A percentile compares a stretch with the other conserved stretches of the same genome.
These are phyloP conservation scores for Microsporum ferrugineum DNA, from an alignment of 2,329 filamentous ascomycete genomes.

Conservation along the genomic window DNA sequence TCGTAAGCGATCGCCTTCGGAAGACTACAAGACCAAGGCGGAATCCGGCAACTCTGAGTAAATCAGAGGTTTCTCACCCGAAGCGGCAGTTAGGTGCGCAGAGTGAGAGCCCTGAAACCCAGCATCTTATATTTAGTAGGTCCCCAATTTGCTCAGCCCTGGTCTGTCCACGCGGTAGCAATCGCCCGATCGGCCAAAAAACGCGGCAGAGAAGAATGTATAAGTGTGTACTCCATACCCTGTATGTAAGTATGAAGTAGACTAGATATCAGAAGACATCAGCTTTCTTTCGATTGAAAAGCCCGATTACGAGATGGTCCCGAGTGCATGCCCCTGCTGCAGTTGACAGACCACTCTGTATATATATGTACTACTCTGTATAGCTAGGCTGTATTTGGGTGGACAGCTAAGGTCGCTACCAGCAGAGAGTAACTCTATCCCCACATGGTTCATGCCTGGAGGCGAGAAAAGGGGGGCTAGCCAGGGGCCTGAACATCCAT, in stretches of 20 bases:
- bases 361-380: not conserved
- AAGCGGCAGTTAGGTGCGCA: not conserved
- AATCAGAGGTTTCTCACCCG: not conserved
- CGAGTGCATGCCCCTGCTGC: not conserved
- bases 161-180: not conserved
- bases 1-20: not conserved
- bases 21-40: not conserved
- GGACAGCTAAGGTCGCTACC: not conserved
- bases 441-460: not conserved
- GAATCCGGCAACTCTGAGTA: not conserved
- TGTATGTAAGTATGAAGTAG: not conserved
- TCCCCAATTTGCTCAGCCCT: not conserved
- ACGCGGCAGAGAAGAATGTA: not conserved
- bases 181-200: not conserved
- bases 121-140: not conserved
- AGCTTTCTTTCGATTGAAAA: not conserved
- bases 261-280: not conserved
- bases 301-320: not conserved
- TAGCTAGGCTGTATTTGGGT: not conserved
- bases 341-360: not conserved
- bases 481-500: slow-evolving; percentile 1
- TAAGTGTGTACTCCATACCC: not conserved
- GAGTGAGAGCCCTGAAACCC: not conserved
- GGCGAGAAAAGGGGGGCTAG: not conserved
- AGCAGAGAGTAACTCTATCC: not conserved